These are phyloP conservation scores for Diaporthe australafricana DNA, from an alignment of 2,329 filamentous ascomycete species.

Conservation along the genomic window DNA sequence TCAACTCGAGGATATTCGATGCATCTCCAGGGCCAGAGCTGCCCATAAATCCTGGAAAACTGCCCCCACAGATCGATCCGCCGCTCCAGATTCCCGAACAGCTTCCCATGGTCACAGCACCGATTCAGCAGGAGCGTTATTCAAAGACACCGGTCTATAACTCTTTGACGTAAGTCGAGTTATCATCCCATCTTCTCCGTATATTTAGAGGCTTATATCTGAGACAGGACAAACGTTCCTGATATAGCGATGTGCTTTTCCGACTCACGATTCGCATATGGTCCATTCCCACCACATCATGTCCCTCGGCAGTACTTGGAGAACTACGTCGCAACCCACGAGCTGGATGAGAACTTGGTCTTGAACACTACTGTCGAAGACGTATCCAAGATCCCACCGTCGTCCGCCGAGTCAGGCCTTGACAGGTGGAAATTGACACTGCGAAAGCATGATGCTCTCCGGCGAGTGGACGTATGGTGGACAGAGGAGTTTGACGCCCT, in stretches of 20 bases:
- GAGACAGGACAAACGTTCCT: conserved; percentile 64
- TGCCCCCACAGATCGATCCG: conserved; percentile 59
- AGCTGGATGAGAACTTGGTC: conserved; percentile 57
- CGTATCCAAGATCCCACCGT: conserved; percentile 48
- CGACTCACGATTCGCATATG: conserved; percentile 63
- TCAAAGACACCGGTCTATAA: conserved; percentile 62
- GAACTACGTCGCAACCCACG: conserved; percentile 64
- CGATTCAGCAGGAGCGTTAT: conserved; percentile 58
- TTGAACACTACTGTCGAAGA: conserved; percentile 66
- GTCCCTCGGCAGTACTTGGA: conserved; percentile 67
- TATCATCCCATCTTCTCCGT: no score
- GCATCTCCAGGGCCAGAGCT: conserved; percentile 50
- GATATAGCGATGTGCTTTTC: conserved; percentile 68
- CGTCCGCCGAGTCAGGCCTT: background rate
- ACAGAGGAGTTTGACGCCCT: conserved; percentile 61
- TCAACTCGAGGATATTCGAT: conserved; percentile 61
- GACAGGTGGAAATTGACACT: conserved; percentile 61
- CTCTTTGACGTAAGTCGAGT: conserved; percentile 57
- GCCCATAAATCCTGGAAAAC: conserved; percentile 53
- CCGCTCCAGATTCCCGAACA: conserved; percentile 55
- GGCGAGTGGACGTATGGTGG: conserved; percentile 64
- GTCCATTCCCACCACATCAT: conserved; percentile 66
- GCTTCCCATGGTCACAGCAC: conserved; percentile 54
- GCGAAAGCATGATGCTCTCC: conserved; percentile 56
- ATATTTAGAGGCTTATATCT: background rate